Base-by-base conservation (phyloP, 2,329 filamentous ascomycete genomes). In the Neophaeococcomyces aloes region DNA sequence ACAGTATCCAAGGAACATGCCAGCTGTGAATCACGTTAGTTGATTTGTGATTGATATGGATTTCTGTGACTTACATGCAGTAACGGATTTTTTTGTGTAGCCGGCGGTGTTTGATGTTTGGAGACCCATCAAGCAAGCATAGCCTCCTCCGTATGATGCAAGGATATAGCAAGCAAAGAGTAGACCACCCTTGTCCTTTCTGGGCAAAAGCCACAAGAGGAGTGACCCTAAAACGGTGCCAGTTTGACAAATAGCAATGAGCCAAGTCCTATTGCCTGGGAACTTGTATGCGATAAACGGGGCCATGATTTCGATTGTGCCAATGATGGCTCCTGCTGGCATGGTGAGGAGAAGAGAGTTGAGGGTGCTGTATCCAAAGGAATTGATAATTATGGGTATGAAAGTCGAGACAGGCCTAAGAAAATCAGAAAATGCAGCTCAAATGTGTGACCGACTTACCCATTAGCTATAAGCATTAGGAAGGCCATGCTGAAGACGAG, bases 371-470 rank as follows among this genome's bases (percentile, higher is more conserved):
- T 72, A 84, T 42, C 80, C 80, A 55, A 85, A 84, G 0, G 79
- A 83, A 1, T 72, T 76, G 2, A 85, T 79, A 46, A 85, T 84
- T 1, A 84, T 63, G 0, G 81, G 79, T 0, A 80, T 79, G 55
- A 84, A 83, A 1, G 79, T 80, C 23, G 71, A 74, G 11, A 83
- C 75, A 7, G 10, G 23, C 5, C 10, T 27, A 6, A 27, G 23
- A 6, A 6, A 27, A 10, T 10, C 10, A 6, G 23, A 27, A 10
- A 10, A 6, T 27, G 23, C n/a, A 27, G 5, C 23, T 27, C 23
- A 27, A 10, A 10, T 5, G 23, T 27, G 10, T 10, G 5, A 27
- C 5, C 23, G n/a, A 39, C 37, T n/a, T 79, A 80, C 10, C 80
- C 80, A 55, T 84, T 84, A 47, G 83, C 73, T 0, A 78, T 81